phyloP scores from a whole-genome alignment of 108 stramenopile genomes.

The Aurantiochytrium sp. region DNA sequence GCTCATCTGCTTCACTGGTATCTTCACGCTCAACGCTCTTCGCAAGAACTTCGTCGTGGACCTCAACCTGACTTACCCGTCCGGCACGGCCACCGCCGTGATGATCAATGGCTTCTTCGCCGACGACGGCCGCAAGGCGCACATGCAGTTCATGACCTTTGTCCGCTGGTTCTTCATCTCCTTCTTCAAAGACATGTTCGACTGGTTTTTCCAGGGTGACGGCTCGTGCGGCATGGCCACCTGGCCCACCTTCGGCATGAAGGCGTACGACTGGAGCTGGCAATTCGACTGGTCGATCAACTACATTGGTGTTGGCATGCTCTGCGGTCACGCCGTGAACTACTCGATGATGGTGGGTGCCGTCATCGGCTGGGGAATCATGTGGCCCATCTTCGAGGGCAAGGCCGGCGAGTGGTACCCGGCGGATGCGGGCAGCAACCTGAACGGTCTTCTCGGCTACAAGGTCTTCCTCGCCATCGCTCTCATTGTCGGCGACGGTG shows the following conservation, averaged over 20 bases:
- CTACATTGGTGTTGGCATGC: conserved; percentile 25
- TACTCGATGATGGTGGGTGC: conserved; percentile 12
- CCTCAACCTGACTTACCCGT: background rate
- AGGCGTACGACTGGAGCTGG: conserved; percentile 19
- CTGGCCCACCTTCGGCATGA: conserved; percentile 8
- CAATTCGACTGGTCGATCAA: background rate
- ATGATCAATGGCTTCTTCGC: conserved; percentile 17
- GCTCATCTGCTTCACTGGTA: background rate
- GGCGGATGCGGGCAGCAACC: background rate
- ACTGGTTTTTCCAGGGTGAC: conserved; percentile 20
- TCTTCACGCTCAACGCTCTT: background rate
- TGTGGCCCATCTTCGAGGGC: conserved; percentile 10
- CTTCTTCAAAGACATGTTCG: background rate
- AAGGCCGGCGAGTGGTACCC: conserved; percentile 25
- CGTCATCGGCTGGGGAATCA: conserved; percentile 6
- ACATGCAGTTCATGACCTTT: background rate
- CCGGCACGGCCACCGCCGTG: conserved; percentile 1
- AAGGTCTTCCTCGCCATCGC: conserved; percentile 1
- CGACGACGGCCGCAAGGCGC: background rate
- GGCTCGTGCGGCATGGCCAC: background rate
- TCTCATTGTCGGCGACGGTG: background rate
- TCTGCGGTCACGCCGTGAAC: background rate
- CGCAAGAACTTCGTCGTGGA: conserved; percentile 21
- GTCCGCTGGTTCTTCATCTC: background rate
- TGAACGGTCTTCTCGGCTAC: background rate